Percentiles rank a stretch among this genome's conserved stretches.
phyloP scores from a whole-genome alignment of 495 filamentous ascomycete genomes.

The Penicillium angulare region DNA sequence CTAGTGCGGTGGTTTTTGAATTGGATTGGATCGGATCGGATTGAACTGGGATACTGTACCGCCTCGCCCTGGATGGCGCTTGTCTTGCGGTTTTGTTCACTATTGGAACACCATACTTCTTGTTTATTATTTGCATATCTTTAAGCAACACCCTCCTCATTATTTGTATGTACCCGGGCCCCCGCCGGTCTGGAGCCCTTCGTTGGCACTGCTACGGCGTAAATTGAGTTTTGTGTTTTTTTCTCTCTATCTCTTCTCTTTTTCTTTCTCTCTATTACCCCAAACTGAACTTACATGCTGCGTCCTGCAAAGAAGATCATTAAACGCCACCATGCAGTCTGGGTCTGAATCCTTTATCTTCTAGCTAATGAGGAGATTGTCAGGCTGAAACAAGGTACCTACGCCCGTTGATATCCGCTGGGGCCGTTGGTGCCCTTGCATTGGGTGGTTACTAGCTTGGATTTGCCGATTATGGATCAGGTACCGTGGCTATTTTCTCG shows the following conservation, averaged over 20 bases:
- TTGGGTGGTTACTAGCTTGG: no score
- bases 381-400: neutral
- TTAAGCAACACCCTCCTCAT: neutral
- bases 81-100: neutral
- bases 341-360: neutral
- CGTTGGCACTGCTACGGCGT: constrained; percentile 17
- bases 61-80: neutral
- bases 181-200: constrained; percentile 2
- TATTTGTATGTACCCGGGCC: constrained; percentile 13
- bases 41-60: no score
- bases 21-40: neutral
- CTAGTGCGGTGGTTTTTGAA: neutral
- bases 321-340: neutral
- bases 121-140: constrained; percentile 7
- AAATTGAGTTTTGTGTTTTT: constrained; percentile 5
- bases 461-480: no score
- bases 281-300: neutral
- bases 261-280: neutral
- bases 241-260: neutral
- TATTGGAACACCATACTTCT: neutral
- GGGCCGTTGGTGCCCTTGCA: constrained; percentile 19
- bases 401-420: constrained; percentile 7
- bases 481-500: no score
- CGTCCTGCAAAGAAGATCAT: neutral
- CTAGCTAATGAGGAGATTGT: no score